Percentiles rank a stretch among this genome's conserved stretches.
These are phyloP conservation scores for Aspergillus bertholletiae DNA, from an alignment of 495 filamentous ascomycete genomes.

Conservation along the genomic window DNA sequence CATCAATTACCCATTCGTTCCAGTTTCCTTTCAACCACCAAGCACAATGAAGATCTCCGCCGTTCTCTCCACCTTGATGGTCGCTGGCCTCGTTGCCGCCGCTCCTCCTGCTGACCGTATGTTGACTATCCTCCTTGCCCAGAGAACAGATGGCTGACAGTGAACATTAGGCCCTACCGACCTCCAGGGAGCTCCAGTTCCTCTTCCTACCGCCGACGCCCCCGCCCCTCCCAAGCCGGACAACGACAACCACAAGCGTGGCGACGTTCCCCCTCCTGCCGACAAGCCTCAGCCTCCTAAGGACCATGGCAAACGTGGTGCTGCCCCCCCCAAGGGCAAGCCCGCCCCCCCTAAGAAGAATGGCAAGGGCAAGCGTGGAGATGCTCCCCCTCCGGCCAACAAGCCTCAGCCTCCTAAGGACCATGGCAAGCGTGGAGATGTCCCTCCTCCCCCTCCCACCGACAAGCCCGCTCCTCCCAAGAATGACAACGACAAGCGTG, in stretches of 20 bases:
- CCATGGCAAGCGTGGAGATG: no score
- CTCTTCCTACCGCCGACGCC: neutral
- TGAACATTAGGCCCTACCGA: constrained; percentile 6
- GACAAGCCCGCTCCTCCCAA: constrained; percentile 1
- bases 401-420: neutral
- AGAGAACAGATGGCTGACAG: neutral
- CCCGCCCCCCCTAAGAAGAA: constrained; percentile 1
- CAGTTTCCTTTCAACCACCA: neutral
- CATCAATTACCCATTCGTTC: neutral
- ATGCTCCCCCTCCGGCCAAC: neutral
- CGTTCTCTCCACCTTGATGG: constrained; percentile 15
- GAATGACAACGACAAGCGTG: constrained; percentile 2
- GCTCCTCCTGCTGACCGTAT: constrained; percentile 16
- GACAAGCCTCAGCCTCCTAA: neutral
- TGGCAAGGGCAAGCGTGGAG: constrained; percentile 10
- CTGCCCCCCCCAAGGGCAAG: no score
- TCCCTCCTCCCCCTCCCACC: no score
- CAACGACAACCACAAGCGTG: constrained; percentile 13
- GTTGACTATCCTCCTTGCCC: neutral
- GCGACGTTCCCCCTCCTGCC: neutral
- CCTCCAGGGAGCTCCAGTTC: neutral
- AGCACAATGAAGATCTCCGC: constrained; percentile 15
- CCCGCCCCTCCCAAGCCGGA: constrained; percentile 2
- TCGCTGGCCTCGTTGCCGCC: constrained; percentile 15
- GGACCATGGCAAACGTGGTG: no score